These are phyloP conservation scores for Ocimum tenuiflorum DNA, from an alignment of 257 asterid species.

Conservation along the genomic window DNA sequence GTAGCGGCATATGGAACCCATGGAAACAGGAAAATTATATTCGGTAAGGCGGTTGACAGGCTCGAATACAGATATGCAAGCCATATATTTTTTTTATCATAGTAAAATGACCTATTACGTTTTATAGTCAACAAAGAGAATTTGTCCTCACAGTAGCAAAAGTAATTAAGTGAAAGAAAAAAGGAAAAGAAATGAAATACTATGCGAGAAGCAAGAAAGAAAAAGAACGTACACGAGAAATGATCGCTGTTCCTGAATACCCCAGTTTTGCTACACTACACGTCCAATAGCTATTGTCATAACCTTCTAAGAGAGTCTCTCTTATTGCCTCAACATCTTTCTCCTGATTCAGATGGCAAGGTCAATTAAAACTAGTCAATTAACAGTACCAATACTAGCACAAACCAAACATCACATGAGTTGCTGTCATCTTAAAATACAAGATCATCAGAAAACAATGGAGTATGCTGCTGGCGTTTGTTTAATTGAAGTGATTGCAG, in stretches of 20 bases:
- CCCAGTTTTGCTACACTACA: constrained; percentile 89
- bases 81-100: background rate
- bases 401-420: background rate
- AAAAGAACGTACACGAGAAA: constrained; percentile 62
- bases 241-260: constrained; percentile 88
- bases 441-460: background rate
- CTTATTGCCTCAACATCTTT: constrained; percentile 73
- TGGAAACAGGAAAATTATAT: background rate
- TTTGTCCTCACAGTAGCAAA: background rate
- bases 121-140: background rate
- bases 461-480: background rate
- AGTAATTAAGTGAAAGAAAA: background rate
- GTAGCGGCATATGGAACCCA: background rate
- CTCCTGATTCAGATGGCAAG: constrained; percentile 50
- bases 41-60: background rate
- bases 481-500: background rate
- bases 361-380: background rate
- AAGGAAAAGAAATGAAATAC: background rate
- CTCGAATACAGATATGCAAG: background rate
- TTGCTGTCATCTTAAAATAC: background rate
- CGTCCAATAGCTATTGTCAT: constrained; percentile 80
- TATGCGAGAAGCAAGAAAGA: background rate
- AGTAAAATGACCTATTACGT: background rate
- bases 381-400: background rate
- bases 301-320: constrained; percentile 62